Evolutionary conservation across 352 stramenopile genomes (phyloP).

Genomic region (Thalassiosira mediterranea): DNA sequence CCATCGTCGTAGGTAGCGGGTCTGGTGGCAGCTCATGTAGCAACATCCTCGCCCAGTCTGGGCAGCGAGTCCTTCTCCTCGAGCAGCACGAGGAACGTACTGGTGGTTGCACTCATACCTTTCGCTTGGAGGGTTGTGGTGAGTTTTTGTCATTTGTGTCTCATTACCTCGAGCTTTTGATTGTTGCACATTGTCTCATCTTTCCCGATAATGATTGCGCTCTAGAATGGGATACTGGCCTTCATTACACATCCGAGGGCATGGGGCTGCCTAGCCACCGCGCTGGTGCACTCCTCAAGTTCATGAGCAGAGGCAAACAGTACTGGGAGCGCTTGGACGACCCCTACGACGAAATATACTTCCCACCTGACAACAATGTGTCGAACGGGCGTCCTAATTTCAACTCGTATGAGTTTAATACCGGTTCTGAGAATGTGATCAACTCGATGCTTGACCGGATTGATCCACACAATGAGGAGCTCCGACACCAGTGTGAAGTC

Average conservation of each 20-base stretch:
- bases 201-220: too few species aligned
- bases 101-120: conserved; percentile 65
- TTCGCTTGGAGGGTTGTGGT: conserved; percentile 60
- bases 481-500: conserved; percentile 24
- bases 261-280: conserved; percentile 49
- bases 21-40: conserved; percentile 58
- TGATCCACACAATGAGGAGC: conserved; percentile 46
- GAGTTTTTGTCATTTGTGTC: too few species aligned
- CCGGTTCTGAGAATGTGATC: too few species aligned
- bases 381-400: conserved; percentile 42
- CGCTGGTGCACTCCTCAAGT: conserved; percentile 60
- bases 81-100: conserved; percentile 61
- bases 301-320: conserved; percentile 60
- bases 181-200: too few species aligned
- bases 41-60: conserved; percentile 59
- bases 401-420: conserved; percentile 60
- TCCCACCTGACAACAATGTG: conserved; percentile 47
- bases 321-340: conserved; percentile 57
- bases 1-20: conserved; percentile 67
- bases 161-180: too few species aligned
- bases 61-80: conserved; percentile 57
- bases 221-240: conserved; percentile 78
- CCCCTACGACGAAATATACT: conserved; percentile 65
- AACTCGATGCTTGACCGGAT: conserved; percentile 38
- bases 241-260: conserved; percentile 72